phyloP scores from a whole-genome alignment of 441 rosid genomes.

The Cnidoscolus chayamansa region DNA sequence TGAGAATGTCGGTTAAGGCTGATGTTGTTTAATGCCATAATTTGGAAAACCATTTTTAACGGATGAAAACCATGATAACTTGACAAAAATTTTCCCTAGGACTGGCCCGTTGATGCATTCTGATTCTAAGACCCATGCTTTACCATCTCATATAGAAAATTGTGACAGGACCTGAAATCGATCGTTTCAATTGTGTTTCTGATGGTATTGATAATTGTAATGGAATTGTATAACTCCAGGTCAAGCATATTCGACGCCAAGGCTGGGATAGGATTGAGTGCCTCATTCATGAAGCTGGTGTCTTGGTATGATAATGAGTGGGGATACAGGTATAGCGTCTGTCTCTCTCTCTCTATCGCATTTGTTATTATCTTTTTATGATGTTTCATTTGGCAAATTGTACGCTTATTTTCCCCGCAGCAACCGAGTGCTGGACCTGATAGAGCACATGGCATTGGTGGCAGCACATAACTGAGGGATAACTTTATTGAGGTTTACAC shows the following conservation, averaged over 20 bases:
- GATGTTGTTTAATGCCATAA: not conserved
- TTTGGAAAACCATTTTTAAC: not conserved
- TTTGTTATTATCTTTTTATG: not conserved
- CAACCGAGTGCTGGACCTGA: slow-evolving; percentile 95
- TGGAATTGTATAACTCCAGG: slow-evolving; percentile 35
- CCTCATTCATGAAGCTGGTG: slow-evolving; percentile 80
- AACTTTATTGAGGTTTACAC: not conserved
- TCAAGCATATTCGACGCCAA: slow-evolving; percentile 97
- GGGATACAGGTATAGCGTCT: slow-evolving; percentile 84
- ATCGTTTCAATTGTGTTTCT: not conserved
- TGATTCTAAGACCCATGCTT: not conserved
- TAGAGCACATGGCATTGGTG: slow-evolving; percentile 92
- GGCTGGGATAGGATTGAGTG: slow-evolving; percentile 87
- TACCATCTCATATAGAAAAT: not conserved
- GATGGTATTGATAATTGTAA: not conserved
- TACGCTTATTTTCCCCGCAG: slow-evolving; percentile 38
- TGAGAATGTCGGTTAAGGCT: not conserved
- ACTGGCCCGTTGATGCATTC: too few species aligned
- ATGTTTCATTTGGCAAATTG: not conserved
- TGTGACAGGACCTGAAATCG: not conserved
- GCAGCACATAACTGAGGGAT: slow-evolving; percentile 46
- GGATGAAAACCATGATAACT: too few species aligned
- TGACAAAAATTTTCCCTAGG: not conserved
- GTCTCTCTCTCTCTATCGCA: not conserved
- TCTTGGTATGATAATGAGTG: slow-evolving; percentile 98